phyloP scores from a whole-genome alignment of 345 rosid genomes.

The Hibiscus tridactylites region DNA sequence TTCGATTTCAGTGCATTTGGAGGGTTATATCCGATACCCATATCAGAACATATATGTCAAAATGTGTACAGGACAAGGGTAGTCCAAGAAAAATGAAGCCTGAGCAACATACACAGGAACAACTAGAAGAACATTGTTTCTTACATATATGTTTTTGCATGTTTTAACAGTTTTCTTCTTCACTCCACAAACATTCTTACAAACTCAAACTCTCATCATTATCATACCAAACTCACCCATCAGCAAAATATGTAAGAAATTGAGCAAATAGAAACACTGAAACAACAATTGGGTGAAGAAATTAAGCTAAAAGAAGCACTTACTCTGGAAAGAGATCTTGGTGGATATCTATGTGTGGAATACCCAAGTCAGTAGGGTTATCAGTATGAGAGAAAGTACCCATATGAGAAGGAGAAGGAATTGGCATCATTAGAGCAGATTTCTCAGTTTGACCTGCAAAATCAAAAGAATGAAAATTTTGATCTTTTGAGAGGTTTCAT shows the following conservation, averaged over 20 bases:
- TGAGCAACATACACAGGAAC: neutral
- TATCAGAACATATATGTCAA: neutral
- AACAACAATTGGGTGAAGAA: too few species aligned
- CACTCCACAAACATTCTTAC: neutral
- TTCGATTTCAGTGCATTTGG: neutral
- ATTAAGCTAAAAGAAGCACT: neutral
- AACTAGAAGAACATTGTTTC: too few species aligned
- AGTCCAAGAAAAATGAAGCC: neutral
- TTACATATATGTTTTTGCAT: too few species aligned
- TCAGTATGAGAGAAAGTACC: neutral
- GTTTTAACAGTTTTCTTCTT: neutral
- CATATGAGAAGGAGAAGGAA: neutral
- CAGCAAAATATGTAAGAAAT: neutral
- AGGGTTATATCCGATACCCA: neutral
- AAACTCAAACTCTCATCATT: neutral
- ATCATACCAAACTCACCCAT: neutral
- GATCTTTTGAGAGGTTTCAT: neutral
- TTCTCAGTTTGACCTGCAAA: neutral
- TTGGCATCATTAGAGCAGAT: neutral
- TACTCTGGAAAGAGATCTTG: neutral
- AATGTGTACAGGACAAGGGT: neutral
- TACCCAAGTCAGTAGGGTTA: neutral
- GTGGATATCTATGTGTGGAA: neutral
- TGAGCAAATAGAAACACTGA: neutral
- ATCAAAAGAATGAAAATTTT: neutral